Percentiles rank a stretch among this genome's conserved stretches.
Conservation (phyloP, 495 filamentous ascomycete species). For the Penicillium daleae region DNA sequence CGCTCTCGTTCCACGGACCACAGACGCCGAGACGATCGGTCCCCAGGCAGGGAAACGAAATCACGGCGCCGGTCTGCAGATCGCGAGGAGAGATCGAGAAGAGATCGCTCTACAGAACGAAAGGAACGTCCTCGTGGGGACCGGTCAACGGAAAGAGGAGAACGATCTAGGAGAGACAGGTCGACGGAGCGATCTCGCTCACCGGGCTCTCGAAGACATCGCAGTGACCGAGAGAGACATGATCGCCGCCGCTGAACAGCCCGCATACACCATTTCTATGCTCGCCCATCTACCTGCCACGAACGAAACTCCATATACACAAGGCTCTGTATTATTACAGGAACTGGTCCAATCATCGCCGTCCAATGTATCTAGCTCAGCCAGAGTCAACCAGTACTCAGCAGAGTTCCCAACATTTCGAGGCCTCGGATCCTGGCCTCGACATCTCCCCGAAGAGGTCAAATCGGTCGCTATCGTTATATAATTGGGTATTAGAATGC, state of each 20-base stretch:
- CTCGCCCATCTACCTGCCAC: not conserved
- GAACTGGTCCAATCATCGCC: not conserved
- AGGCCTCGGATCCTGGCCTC: not conserved
- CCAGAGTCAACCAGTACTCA: not conserved
- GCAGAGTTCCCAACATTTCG: not conserved
- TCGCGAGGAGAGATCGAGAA: conserved; percentile 28
- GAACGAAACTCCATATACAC: not conserved
- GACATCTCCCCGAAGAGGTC: no score
- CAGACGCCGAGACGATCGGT: conserved; percentile 40
- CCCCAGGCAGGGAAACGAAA: conserved; percentile 37
- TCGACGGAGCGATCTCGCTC: conserved; percentile 39
- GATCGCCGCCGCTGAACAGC: conserved; percentile 38
- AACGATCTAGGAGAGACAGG: conserved; percentile 31
- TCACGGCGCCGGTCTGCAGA: conserved; percentile 35
- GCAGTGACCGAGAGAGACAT: conserved; percentile 38
- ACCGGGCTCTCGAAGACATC: conserved; percentile 37
- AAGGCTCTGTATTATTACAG: conserved; percentile 9
- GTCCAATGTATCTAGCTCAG: not conserved
- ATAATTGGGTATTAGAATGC: not conserved
- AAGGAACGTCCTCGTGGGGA: conserved; percentile 33
- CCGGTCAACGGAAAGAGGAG: conserved; percentile 29
- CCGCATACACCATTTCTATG: conserved; percentile 11
- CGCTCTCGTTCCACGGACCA: conserved; percentile 43
- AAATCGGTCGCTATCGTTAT: not conserved
- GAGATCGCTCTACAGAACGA: conserved; percentile 33